Evolutionary conservation across 2,329 filamentous ascomycete species (phyloP).

Genomic region (Paraphaeosphaeria minitans): DNA sequence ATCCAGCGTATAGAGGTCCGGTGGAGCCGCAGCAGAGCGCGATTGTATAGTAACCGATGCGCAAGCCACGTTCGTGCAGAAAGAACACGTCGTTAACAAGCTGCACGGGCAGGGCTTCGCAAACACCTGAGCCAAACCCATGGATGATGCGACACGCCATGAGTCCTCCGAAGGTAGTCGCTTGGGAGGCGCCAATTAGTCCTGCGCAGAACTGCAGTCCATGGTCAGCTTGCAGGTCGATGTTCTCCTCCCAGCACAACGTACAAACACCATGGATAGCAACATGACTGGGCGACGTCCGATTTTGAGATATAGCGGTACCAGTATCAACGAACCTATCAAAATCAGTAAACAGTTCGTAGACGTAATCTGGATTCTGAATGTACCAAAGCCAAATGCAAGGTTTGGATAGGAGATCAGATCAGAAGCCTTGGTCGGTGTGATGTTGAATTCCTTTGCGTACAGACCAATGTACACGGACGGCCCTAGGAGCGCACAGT

Average conservation of each 20-base stretch:
- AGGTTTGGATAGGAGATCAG: slow-evolving; percentile 66
- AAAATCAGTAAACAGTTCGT: slow-evolving; percentile 16
- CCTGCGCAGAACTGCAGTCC: slow-evolving; percentile 45
- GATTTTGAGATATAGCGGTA: slow-evolving; percentile 62
- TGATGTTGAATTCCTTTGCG: slow-evolving; percentile 58
- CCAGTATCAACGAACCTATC: slow-evolving; percentile 55
- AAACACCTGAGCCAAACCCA: slow-evolving; percentile 52
- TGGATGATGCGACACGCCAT: slow-evolving; percentile 53
- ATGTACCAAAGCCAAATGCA: slow-evolving; percentile 60
- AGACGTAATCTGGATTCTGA: neutral
- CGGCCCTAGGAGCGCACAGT: slow-evolving; percentile 61
- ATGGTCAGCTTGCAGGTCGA: slow-evolving; percentile 5
- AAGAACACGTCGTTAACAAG: slow-evolving; percentile 57
- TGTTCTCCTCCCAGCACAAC: neutral
- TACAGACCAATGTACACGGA: slow-evolving; percentile 64
- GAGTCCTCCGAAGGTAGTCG: slow-evolving; percentile 47
- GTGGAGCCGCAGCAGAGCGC: slow-evolving; percentile 62
- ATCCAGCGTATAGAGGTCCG: slow-evolving; percentile 63
- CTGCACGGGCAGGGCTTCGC: slow-evolving; percentile 54
- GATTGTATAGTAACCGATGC: slow-evolving; percentile 64
- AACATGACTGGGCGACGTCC: slow-evolving; percentile 53
- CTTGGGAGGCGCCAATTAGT: slow-evolving; percentile 50
- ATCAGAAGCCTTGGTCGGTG: slow-evolving; percentile 58
- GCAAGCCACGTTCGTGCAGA: slow-evolving; percentile 53
- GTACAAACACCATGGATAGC: slow-evolving; percentile 47